Evolutionary conservation across 805 yeast genomes (phyloP), one percentile per base, ranked within the genome.

Genomic region (Sugiyamaella smithiae): DNA sequence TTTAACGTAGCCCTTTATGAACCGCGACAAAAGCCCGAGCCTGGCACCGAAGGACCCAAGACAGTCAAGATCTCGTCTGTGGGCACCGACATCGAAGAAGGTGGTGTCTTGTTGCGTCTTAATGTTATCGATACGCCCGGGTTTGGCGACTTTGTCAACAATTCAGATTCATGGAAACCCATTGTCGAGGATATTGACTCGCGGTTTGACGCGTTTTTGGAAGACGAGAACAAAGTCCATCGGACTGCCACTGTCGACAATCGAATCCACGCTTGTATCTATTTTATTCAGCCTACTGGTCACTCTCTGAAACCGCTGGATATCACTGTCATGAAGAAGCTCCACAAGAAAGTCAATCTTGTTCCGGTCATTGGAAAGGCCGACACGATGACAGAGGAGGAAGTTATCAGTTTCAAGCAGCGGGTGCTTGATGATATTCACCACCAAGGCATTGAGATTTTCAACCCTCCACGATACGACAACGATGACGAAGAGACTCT

Each of bases 201-300:
- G 55, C 82, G 98, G 64, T 93, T 84, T 65, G 96, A 93, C 69
- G 76, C 79, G 54, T 91, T 82, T 66, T 80, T 93, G 69, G 98
- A 93, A 69, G 80, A 82, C 43, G 99, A 93, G 73, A 88, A 88
- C 62, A 82, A 84, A 64, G 77, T 88, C 51, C 82, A 81, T 68
- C 81, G 97, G 67, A 71, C 85, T 9, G 67, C 78, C 16, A 75
- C 84, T 54, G 75, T 71, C 50, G 99, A 93, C 69, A 78, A 83
- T 62, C 82, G 99, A 63, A 80, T 93, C 51, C 99, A 93, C 67
- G 98, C 97, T 28, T 81, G 89, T 65, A 71, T 93, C 55, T 93
- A 90, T 70, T 91, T 93, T 61, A 86, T 93, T 62, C 97, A 91
- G 70, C 99, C 99, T 58, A 90, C 97, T 22, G 98, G 97, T 53